Evolutionary conservation across 2,329 filamentous ascomycete genomes (phyloP).

Genomic region (Fusarium illudens): DNA sequence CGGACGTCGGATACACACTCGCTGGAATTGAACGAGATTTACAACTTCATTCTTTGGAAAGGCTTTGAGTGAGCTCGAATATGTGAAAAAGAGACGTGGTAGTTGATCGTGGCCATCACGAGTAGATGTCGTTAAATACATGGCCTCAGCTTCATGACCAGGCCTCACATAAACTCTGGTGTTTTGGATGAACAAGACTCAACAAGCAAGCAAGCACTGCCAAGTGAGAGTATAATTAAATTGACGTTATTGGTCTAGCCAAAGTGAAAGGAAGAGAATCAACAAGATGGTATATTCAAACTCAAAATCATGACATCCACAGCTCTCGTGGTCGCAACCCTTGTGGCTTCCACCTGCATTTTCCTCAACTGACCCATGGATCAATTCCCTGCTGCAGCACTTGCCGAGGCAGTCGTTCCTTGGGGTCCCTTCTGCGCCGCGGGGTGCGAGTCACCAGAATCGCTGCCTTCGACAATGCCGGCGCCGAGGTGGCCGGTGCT

Average conservation of each 20-base stretch:
- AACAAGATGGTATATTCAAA: slow-evolving; percentile 22
- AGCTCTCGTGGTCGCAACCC: background rate
- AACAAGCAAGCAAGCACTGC: background rate
- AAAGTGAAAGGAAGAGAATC: background rate
- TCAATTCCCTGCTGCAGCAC: background rate
- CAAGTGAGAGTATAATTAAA: background rate
- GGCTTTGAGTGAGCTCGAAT: background rate
- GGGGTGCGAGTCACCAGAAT: slow-evolving; percentile 15
- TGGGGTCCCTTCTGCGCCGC: slow-evolving; percentile 19
- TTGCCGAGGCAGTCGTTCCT: slow-evolving; percentile 16
- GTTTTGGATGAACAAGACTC: background rate
- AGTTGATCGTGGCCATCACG: background rate
- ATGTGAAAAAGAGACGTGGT: background rate
- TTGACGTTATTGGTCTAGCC: background rate
- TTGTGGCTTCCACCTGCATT: background rate
- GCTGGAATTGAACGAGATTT: slow-evolving; percentile 33
- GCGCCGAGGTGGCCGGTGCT: slow-evolving; percentile 23
- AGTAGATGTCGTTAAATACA: background rate
- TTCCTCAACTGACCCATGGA: background rate
- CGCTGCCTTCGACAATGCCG: slow-evolving; percentile 29
- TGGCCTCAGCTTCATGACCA: background rate
- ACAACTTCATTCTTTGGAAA: background rate
- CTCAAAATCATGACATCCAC: background rate
- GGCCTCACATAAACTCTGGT: background rate
- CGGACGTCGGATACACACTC: slow-evolving; percentile 35